These are phyloP conservation scores for Metschnikowia chrysomelidarum DNA, from an alignment of 805 yeast species.

Conservation along the genomic window DNA sequence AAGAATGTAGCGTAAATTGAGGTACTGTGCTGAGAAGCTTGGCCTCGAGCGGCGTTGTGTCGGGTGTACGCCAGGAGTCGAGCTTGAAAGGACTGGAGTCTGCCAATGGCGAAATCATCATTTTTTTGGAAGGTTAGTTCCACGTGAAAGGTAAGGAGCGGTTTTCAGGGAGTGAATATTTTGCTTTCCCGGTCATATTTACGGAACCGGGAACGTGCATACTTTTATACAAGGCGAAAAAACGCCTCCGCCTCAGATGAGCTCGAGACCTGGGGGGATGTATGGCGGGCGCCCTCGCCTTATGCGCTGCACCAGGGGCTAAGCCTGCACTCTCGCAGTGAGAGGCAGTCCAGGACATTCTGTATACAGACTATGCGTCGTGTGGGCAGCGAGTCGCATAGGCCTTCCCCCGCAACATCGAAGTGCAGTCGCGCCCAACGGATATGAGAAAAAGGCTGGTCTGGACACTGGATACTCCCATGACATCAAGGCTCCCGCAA, in stretches of 20 bases:
- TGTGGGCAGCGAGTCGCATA: too few relatives aligned
- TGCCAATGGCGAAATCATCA: conserved; percentile 10
- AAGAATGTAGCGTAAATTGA: conserved; percentile 8
- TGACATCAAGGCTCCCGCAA: too few relatives aligned
- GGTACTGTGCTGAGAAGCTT: conserved; percentile 7
- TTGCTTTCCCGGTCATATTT: too few relatives aligned
- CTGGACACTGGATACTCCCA: too few relatives aligned
- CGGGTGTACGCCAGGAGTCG: conserved; percentile 7
- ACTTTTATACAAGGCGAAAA: conserved; percentile 3
- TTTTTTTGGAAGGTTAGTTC: too few relatives aligned
- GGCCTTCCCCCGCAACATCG: too few relatives aligned
- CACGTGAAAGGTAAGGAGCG: too few relatives aligned
- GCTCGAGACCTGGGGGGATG: conserved; percentile 8
- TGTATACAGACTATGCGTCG: too few relatives aligned
- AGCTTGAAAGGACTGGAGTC: conserved; percentile 8
- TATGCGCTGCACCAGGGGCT: conserved; percentile 8
- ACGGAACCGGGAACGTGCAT: conserved; percentile 4
- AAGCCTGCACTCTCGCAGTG: conserved; percentile 1
- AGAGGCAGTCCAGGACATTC: too few relatives aligned
- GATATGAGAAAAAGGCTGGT: too few relatives aligned
- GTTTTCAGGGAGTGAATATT: too few relatives aligned
- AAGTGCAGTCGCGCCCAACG: too few relatives aligned
- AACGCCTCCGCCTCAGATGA: conserved; percentile 5
- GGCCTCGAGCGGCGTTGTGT: conserved; percentile 9
- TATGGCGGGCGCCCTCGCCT: conserved; percentile 14